phyloP scores from a whole-genome alignment of 2,329 filamentous ascomycete species.

The Blumeria hordei region DNA sequence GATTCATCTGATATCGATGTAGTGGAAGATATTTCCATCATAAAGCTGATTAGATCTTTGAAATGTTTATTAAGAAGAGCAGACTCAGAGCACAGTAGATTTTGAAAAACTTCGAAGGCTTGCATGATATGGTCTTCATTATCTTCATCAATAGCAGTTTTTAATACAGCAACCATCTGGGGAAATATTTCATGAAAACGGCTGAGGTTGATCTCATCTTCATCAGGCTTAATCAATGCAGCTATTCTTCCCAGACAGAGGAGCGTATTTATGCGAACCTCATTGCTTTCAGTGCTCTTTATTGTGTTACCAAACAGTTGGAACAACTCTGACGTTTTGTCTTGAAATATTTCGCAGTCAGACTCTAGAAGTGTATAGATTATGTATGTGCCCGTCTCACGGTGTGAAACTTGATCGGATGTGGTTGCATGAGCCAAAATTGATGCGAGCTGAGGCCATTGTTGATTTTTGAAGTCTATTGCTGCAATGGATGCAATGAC shows the following conservation, averaged over 20 bases:
- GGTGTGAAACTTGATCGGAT: conserved; percentile 49
- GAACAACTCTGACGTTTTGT: conserved; percentile 60
- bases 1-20: conserved; percentile 61
- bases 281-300: conserved; percentile 67
- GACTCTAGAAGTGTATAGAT: conserved; percentile 80
- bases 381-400: conserved; percentile 81
- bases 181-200: conserved; percentile 64
- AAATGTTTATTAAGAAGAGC: conserved; percentile 66
- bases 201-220: conserved; percentile 49
- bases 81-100: conserved; percentile 71
- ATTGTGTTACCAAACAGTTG: conserved; percentile 69
- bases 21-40: conserved; percentile 67
- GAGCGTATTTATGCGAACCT: conserved; percentile 87
- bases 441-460: conserved; percentile 63
- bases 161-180: conserved; percentile 70
- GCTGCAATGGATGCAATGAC: conserved; percentile 72
- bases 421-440: conserved; percentile 58
- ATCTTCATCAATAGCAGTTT: conserved; percentile 52
- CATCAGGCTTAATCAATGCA: conserved; percentile 69
- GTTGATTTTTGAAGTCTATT: conserved; percentile 64
- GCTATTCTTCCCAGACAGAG: conserved; percentile 71
- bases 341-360: conserved; percentile 61
- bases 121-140: conserved; percentile 79
- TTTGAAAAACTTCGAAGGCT: conserved; percentile 92
- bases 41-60: conserved; percentile 75